Conservation (phyloP, 306 rosid genomes). For the Vigna hirtella region DNA sequence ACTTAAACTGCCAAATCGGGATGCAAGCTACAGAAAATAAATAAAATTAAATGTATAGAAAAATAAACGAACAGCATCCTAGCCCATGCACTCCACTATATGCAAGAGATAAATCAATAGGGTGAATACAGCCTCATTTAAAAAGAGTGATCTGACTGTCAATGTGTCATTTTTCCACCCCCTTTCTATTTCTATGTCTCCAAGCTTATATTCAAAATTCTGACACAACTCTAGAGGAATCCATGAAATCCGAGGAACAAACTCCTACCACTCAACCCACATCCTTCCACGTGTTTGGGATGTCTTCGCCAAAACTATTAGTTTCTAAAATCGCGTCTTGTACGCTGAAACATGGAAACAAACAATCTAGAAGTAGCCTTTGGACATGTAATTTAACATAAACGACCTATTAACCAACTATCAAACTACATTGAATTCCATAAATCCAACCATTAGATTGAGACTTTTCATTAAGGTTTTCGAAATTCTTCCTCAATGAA, state of each 20-base stretch:
- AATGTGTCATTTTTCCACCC: neutral
- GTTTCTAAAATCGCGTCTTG: neutral
- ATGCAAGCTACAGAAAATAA: constrained; percentile 13
- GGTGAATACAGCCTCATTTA: constrained; percentile 7
- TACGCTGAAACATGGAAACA: neutral
- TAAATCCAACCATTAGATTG: neutral
- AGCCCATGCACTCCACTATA: constrained; percentile 14
- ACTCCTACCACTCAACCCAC: neutral
- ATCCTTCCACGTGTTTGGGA: neutral
- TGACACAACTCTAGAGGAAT: neutral
- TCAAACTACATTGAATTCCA: neutral
- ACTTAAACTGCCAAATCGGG: constrained; percentile 26
- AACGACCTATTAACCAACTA: no score
- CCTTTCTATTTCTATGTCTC: neutral
- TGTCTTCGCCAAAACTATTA: neutral
- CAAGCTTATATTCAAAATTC: constrained; percentile 25
- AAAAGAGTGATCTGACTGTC: constrained; percentile 2
- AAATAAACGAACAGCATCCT: constrained; percentile 17
- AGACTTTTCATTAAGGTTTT: neutral
- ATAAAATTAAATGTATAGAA: neutral
- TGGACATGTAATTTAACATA: neutral
- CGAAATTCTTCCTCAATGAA: neutral
- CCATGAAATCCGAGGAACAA: neutral
- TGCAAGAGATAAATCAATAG: constrained; percentile 1
- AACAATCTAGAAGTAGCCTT: neutral